Conservation (phyloP, 768 basidiomycete species). For the Tylopilus rubrobrunneus region DNA sequence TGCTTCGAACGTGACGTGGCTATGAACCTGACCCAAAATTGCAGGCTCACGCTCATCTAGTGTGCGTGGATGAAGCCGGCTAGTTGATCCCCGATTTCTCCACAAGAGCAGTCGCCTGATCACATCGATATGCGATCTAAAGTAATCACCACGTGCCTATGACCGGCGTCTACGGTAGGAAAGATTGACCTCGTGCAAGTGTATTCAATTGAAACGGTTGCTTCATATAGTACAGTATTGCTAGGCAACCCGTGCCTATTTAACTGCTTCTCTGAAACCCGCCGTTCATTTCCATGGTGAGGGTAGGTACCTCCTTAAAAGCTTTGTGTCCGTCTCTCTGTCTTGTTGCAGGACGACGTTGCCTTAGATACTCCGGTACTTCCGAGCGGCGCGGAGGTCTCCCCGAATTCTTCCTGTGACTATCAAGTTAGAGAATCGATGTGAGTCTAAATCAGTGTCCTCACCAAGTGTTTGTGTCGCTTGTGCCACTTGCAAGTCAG, state of each 20-base stretch:
- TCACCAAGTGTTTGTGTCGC: not conserved
- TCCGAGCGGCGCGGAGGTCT: not conserved
- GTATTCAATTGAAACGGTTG: not conserved
- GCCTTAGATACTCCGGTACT: not conserved
- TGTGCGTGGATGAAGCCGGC: not conserved
- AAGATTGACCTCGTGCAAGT: slow-evolving; percentile 1
- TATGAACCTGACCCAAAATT: not conserved
- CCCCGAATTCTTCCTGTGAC: not conserved
- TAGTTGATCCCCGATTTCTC: not conserved
- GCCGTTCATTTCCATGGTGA: slow-evolving; percentile 1
- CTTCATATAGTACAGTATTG: not conserved
- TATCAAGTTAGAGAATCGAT: not conserved
- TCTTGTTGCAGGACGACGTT: not conserved
- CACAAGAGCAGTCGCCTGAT: not conserved
- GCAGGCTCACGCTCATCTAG: not conserved
- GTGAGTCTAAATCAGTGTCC: not conserved
- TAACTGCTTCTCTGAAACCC: not conserved
- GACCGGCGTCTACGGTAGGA: not conserved
- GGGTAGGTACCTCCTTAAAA: not conserved
- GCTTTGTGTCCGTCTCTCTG: not conserved
- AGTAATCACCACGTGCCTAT: slow-evolving; percentile 8
- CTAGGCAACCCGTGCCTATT: not conserved
- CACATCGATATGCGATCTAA: slow-evolving; percentile 4
- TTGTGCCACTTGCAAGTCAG: not conserved
- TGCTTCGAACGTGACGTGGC: not conserved